Percentiles rank a stretch among this genome's conserved stretches.
phyloP scores from a whole-genome alignment of 371 early-diverging fungal species.

The Haplosporangium sp. region DNA sequence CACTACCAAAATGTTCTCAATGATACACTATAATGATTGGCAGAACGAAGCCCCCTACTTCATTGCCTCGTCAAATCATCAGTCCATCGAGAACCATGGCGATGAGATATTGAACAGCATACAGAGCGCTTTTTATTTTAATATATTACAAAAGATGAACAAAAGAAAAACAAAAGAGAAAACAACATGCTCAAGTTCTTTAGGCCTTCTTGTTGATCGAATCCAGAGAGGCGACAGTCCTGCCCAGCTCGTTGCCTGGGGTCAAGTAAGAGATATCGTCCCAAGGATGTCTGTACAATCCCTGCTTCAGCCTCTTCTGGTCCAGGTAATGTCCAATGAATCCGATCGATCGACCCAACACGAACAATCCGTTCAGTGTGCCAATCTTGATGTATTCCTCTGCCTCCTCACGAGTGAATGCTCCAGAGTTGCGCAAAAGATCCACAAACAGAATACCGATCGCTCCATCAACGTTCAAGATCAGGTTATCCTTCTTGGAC shows the following conservation, averaged over 20 bases:
- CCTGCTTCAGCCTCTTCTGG: slow-evolving; percentile 98
- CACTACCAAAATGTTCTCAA: too few species aligned
- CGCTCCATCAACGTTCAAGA: slow-evolving; percentile 97
- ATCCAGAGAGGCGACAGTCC: slow-evolving; percentile 57
- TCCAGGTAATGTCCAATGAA: slow-evolving; percentile 98
- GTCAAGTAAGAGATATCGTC: slow-evolving; percentile 96
- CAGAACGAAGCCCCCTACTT: too few species aligned
- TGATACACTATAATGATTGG: too few species aligned
- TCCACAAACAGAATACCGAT: slow-evolving; percentile 97
- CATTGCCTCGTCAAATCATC: too few species aligned
- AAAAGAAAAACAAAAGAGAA: too few species aligned
- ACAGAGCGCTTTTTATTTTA: too few species aligned
- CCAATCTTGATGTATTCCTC: slow-evolving; percentile 97
- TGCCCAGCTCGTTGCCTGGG: slow-evolving; percentile 61
- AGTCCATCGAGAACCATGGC: too few species aligned
- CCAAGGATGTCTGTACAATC: slow-evolving; percentile 97
- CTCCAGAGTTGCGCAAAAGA: slow-evolving; percentile 90
- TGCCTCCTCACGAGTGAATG: slow-evolving; percentile 94
- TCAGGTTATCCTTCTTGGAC: slow-evolving; percentile 97
- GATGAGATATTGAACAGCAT: too few species aligned
- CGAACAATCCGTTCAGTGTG: slow-evolving; percentile 96
- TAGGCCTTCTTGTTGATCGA: slow-evolving; percentile 55
- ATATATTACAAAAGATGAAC: too few species aligned
- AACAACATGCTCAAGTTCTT: neutral
- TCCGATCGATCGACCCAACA: slow-evolving; percentile 94